Percentiles rank a stretch among this genome's conserved stretches.
These are phyloP conservation scores for Umbelopsis sp. DNA, from an alignment of 192 early-diverging fungal species.

Conservation along the genomic window DNA sequence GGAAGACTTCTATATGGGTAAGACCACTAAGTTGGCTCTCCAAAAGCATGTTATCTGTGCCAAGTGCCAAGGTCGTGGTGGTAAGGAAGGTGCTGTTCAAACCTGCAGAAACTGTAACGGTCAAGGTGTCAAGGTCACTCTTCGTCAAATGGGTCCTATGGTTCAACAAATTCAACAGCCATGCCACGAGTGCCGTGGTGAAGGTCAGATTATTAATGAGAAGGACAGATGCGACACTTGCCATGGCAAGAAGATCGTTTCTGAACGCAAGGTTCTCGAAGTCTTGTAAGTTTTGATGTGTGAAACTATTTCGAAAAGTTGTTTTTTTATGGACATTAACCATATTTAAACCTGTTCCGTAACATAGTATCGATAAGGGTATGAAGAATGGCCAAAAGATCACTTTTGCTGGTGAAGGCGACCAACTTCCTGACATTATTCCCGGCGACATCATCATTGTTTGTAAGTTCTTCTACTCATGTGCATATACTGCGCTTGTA, in stretches of 20 bases:
- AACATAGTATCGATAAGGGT: constrained; percentile 84
- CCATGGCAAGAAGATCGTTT: constrained; percentile 83
- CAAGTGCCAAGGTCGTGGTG: constrained; percentile 94
- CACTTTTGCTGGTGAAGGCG: constrained; percentile 93
- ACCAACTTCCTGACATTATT: constrained; percentile 90
- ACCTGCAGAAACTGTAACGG: constrained; percentile 86
- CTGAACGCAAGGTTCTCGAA: constrained; percentile 96
- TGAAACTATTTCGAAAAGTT: background rate
- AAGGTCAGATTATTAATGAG: constrained; percentile 88
- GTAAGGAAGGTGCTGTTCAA: constrained; percentile 91
- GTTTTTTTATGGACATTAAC: background rate
- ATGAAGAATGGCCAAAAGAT: constrained; percentile 98
- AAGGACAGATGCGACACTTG: constrained; percentile 92
- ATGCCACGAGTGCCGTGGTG: constrained; percentile 88
- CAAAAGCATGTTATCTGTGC: constrained; percentile 92
- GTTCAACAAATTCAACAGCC: constrained; percentile 99
- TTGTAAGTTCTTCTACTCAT: background rate
- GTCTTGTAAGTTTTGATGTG: constrained; percentile 51
- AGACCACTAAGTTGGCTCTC: constrained; percentile 93
- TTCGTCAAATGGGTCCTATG: constrained; percentile 99
- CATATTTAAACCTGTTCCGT: too few species aligned
- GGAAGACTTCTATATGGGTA: constrained; percentile 89
- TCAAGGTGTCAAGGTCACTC: constrained; percentile 85
- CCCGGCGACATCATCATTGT: constrained; percentile 99
- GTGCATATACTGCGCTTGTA: background rate